Base-by-base conservation (phyloP, 108 stramenopile species). In the Pseudonitzschia delicatissima region DNA sequence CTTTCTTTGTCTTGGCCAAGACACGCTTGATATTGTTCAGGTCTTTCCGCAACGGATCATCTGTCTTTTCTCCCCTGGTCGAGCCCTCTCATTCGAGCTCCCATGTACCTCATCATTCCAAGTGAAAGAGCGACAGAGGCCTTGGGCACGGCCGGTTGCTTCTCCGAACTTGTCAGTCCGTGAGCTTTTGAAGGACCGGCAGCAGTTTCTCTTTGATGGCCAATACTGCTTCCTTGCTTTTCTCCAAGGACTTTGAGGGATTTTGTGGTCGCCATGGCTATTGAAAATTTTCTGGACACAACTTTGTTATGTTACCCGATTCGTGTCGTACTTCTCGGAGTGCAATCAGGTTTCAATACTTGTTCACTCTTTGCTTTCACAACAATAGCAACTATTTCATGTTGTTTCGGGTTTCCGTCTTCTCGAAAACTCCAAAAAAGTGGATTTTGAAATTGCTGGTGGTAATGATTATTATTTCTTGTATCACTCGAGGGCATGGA, bases 21-120 rank as follows among this genome's bases (percentile, higher is more conserved):
- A 82, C 44, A 21, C 71, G 69, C 40, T 85, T 82, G 63, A 93
- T 87, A 9, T 85, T 72, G 53, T 93, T 84, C 47, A 93, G 53
- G 52, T 93, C 88, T 59, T 62, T 49, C 11, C 92, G 77, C 2
- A 93, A 64, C 2, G 87, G 82, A 64, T 90, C 88, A 45, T 84
- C 82, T 61, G 47, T 71, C 68, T 42, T 79, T 75, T 5, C 79
- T 62, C 31, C 87, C 86, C 58, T 65, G 53, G 52, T 87, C 85
- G 13, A 79, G 57, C 12, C 88, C 91, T 3, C 77, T 70, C 40
- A 93, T 59, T 29, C 92, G 66, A 20, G 74, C 83, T 1, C 83
- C 84, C 92, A 93, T 90, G 61, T 87, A 89, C 40, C 88, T 72
- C 49, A 93, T 45, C 33, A 88, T 93, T n/a, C 92, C 87, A 0